Evolutionary conservation across 2,329 filamentous ascomycete species (phyloP).

Genomic region (Fonsecaea erecta): DNA sequence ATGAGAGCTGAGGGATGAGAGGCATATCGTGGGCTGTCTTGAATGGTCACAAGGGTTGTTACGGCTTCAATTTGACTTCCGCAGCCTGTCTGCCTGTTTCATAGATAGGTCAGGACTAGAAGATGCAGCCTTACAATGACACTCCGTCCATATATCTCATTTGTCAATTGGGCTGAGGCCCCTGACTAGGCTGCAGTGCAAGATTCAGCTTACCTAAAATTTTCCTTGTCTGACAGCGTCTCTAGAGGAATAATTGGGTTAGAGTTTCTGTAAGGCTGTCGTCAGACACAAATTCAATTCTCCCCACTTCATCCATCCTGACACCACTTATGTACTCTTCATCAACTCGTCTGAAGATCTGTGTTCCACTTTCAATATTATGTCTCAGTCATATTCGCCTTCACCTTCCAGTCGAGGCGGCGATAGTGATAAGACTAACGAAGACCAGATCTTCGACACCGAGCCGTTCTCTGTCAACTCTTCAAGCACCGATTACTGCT

Average conservation of each 20-base stretch:
- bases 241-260: not conserved
- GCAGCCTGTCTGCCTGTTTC: not conserved
- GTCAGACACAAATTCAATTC: not conserved
- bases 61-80: not conserved
- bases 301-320: not conserved
- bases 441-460: slow-evolving; percentile 18
- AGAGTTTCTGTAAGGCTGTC: not conserved
- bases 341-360: not conserved
- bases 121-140: not conserved
- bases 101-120: not conserved
- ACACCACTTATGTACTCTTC: not conserved
- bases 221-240: not conserved
- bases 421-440: not conserved
- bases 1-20: not conserved
- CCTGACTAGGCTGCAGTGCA: not conserved
- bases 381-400: not conserved
- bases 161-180: not conserved
- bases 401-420: not conserved
- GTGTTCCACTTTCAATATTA: not conserved
- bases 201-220: not conserved
- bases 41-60: not conserved
- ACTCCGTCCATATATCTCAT: not conserved
- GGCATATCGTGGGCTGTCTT: not conserved
- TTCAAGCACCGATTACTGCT: slow-evolving; percentile 20
- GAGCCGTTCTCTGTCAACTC: slow-evolving; percentile 25